These are phyloP conservation scores for Stentor roeselii DNA, from an alignment of 73 alveolate genomes.

Conservation along the genomic window DNA sequence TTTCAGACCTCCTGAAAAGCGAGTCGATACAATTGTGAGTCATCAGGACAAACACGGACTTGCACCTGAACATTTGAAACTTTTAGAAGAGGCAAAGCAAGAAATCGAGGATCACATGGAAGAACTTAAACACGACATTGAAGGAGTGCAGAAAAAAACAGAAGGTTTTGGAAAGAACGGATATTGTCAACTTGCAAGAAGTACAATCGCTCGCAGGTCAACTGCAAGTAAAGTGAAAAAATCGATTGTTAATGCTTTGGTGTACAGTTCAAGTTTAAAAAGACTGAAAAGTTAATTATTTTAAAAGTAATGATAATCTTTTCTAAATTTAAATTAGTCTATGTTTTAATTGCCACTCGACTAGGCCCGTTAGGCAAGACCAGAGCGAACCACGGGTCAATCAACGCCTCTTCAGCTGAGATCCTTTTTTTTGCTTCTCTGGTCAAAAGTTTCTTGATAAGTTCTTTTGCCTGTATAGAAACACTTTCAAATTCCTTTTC, in stretches of 20 bases:
- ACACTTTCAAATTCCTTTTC: background rate
- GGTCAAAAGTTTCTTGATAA: slow-evolving; percentile 34
- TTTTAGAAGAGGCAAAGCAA: background rate
- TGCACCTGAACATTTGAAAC: background rate
- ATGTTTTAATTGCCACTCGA: too few relatives aligned
- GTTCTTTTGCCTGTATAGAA: slow-evolving; percentile 43
- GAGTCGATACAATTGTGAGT: background rate
- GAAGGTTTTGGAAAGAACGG: too few relatives aligned
- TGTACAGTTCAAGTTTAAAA: too few relatives aligned
- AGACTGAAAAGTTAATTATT: too few relatives aligned
- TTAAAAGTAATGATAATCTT: too few relatives aligned
- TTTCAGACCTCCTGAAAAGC: slow-evolving; percentile 2
- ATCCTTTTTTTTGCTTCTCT: slow-evolving; percentile 48
- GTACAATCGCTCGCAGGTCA: too few relatives aligned
- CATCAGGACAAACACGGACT: background rate
- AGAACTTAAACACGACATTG: background rate
- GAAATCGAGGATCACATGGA: background rate
- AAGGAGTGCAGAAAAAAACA: too few relatives aligned
- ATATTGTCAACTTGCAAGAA: too few relatives aligned
- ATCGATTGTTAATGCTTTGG: too few relatives aligned
- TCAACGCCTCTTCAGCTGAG: slow-evolving; percentile 49
- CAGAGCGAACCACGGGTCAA: slow-evolving; percentile 62
- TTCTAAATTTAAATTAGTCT: too few relatives aligned
- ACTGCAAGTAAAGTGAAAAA: too few relatives aligned
- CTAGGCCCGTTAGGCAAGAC: too few relatives aligned